These are phyloP conservation scores for Arthroderma sp. DNA, from an alignment of 2,329 filamentous ascomycete species.

Conservation along the genomic window DNA sequence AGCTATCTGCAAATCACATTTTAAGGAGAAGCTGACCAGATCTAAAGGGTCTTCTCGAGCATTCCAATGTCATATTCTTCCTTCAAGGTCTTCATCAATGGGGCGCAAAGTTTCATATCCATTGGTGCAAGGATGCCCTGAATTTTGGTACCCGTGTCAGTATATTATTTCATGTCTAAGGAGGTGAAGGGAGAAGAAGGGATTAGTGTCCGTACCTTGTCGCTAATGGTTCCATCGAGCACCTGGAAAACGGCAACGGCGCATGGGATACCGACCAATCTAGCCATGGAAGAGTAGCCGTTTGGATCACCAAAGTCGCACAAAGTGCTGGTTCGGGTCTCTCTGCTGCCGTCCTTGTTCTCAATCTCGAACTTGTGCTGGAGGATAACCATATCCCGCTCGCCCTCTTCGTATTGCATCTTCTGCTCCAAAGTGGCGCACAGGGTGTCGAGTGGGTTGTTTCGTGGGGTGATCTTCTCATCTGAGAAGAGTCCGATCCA, in stretches of 20 bases:
- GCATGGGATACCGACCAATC: constrained; percentile 63
- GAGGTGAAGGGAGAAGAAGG: neutral
- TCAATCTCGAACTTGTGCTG: constrained; percentile 62
- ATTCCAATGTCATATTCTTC: constrained; percentile 63
- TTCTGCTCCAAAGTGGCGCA: constrained; percentile 81
- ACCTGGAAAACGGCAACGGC: constrained; percentile 66
- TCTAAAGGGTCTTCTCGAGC: constrained; percentile 49
- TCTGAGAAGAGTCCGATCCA: constrained; percentile 59
- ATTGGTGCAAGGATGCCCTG: constrained; percentile 63
- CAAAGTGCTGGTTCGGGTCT: constrained; percentile 70
- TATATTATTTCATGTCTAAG: neutral
- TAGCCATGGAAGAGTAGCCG: constrained; percentile 75
- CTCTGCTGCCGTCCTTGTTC: constrained; percentile 61
- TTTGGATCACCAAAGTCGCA: constrained; percentile 67
- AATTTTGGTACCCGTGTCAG: constrained; percentile 1
- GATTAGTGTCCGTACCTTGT: constrained; percentile 34
- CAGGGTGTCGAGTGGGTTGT: constrained; percentile 78
- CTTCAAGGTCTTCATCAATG: constrained; percentile 65
- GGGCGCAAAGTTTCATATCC: constrained; percentile 55
- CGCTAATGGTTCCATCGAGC: constrained; percentile 56
- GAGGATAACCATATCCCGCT: constrained; percentile 68
- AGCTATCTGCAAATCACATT: no score
- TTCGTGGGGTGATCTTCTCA: constrained; percentile 54
- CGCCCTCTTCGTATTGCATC: constrained; percentile 72
- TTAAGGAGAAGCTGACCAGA: neutral